Evolutionary conservation across 139 green algal genomes (phyloP), one percentile per base, ranked within the genome.

Genomic region (Penium margaritaceum): DNA sequence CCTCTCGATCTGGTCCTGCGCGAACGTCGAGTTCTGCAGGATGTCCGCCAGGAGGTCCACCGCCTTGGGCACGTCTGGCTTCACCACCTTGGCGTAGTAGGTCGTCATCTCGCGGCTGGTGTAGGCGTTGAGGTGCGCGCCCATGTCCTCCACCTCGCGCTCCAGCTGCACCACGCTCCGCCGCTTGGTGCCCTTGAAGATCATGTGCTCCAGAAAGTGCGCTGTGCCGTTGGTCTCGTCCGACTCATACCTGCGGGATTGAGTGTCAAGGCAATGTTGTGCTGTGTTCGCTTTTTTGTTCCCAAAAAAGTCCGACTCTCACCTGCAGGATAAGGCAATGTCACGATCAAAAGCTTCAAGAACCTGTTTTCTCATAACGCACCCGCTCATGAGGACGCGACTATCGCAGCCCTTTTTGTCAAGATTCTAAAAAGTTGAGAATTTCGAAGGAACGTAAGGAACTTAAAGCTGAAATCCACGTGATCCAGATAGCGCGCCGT

Each of bases 401-500:
- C n/a, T n/a, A n/a, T n/a, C n/a, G n/a, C n/a, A n/a, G n/a, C n/a
- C n/a, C n/a, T n/a, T n/a, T n/a, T n/a, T n/a, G n/a, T n/a, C n/a
- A n/a, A n/a, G n/a, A n/a, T n/a, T n/a, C n/a, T n/a, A n/a, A n/a
- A n/a, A n/a, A n/a, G n/a, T n/a, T n/a, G n/a, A n/a, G n/a, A n/a
- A n/a, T n/a, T n/a, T n/a, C n/a, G n/a, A n/a, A n/a, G n/a, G n/a
- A n/a, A n/a, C n/a, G n/a, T n/a, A n/a, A n/a, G n/a, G n/a, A n/a
- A n/a, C n/a, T n/a, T n/a, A n/a, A n/a, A n/a, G n/a, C n/a, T 99
- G 85, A 99, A 99, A 3, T 91, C 88, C 87, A 99, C 95, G 86
- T 99, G 94, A 85, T 99, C 94, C 69, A 99, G 85, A 79, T 98
- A 98, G 77, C 98, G 94, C 3, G 94, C 94, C 4, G 89, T 90